Base-by-base conservation (phyloP, 108 stramenopile genomes). In the Cyclotella cryptica region DNA sequence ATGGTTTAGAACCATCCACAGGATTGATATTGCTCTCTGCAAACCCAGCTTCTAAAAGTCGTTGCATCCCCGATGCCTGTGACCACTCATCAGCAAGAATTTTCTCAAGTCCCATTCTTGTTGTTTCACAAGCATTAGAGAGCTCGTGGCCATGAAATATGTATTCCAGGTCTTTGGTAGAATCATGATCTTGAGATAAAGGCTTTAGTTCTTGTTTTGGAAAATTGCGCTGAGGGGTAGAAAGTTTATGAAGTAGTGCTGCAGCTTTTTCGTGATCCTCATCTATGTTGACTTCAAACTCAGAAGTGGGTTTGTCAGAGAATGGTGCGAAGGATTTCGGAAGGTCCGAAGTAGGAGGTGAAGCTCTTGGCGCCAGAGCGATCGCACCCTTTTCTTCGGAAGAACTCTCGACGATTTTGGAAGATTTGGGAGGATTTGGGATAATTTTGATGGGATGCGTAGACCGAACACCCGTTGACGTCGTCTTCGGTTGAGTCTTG, bases 11-110 rank as follows among this genome's bases (percentile, higher is more conserved):
- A 17, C 57, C 6, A 27, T 53, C 59, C 10, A 21, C 26, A 28
- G 52, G 22, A 58, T 49, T 19, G 49, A 72, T 59, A 39, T 79
- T 79, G 57, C 78, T 79, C 19, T 79, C 78, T 18, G 81, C 81
- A 30, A 58, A 24, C 24, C 64, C 67, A 3, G 67, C 67, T 35
- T 64, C 60, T 18, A 78, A 51, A 18, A 78, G 69, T 41, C 77
- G 49, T 22, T 65, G 52, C 64, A 79, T 79, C n/a, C 70, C 54
- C 12, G 78, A 71, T 40, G 69, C 70, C 52, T 71, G 70, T 18
- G 78, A 79, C 78, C 78, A 79, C 14, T 70, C 69, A 71, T 82
- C 72, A 21, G 19, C 68, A 53, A 82, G 81, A 21, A 82, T 82
- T 65, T 75, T 71, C 63, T 75, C 70, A n/a, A 82, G 69, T 21